Base-by-base conservation (phyloP, 1,139 yeast genomes). In the Insectozyma bohioensis region DNA sequence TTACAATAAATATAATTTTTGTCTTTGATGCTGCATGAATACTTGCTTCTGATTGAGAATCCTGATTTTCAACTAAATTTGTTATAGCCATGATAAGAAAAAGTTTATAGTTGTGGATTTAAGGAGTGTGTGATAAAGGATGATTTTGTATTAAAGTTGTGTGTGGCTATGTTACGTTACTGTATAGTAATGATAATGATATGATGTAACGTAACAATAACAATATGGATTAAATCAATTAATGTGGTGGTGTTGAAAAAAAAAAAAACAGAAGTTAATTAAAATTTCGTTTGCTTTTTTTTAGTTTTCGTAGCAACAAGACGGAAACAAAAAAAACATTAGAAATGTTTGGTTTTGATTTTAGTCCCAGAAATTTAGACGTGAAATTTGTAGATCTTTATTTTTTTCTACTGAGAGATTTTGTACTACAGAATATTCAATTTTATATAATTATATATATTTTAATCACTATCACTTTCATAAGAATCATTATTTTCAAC, bases 1-100 rank as follows among this genome's bases (percentile, higher is more conserved):
- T 52, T 3, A 70, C 67, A 3, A 87, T 83, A 39, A 76, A 75
- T 6, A 63, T 44, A 24, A 80, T 51, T 49, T 79, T 80, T 0
- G 61, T 48, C 33, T 45, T 55, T 2, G 65, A 60, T 3, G 32
- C 32, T 5, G 26, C 30, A 29, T 31, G 42, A 20, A 33, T 34
- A 30, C 26, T 33, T 12, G 42, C 34, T 16, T 30, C 42, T 12
- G 41, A 36, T 15, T 36, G 37, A 1, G 30, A 10, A 21, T 40
- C 41, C 24, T 32, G 31, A 13, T 26, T 26, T 15, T 42, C 45
- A 34, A 34, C 33, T 24, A 48, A 38, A 25, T 46, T 47, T 4
- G 52, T 45, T 19, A 48, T 40, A 12, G 52, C 39, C 52, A 48
- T 48, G 14, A 6, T 37, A 11, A n/a, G n/a, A n/a, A n/a, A n/a